phyloP scores from a whole-genome alignment of 2,329 filamentous ascomycete genomes.

The Colletotrichum sp. region DNA sequence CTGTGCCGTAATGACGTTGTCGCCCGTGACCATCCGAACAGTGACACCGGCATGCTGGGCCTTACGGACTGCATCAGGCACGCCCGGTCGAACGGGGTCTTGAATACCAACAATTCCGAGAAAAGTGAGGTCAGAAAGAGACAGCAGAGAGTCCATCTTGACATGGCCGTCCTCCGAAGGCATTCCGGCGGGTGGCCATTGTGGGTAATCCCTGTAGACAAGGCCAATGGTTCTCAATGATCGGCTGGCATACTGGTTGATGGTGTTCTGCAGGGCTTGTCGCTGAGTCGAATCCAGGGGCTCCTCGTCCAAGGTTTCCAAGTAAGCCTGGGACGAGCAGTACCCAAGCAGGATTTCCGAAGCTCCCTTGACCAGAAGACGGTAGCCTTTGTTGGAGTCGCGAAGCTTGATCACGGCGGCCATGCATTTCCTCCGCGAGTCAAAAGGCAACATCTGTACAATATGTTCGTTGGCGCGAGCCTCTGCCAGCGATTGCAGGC shows the following conservation, averaged over 20 bases:
- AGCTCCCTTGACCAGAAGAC: constrained; percentile 60
- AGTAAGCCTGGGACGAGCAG: constrained; percentile 36
- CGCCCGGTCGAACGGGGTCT: constrained; percentile 70
- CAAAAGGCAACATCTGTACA: constrained; percentile 57
- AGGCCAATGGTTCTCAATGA: constrained; percentile 79
- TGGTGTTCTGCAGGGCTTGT: constrained; percentile 39
- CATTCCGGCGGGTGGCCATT: constrained; percentile 67
- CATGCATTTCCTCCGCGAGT: constrained; percentile 62
- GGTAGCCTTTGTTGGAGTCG: constrained; percentile 42
- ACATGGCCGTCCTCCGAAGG: constrained; percentile 60
- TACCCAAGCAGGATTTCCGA: constrained; percentile 60
- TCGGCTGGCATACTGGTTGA: constrained; percentile 62
- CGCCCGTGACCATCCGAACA: constrained; percentile 76
- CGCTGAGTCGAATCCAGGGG: not conserved
- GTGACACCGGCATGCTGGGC: constrained; percentile 71
- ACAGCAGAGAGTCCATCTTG: constrained; percentile 63
- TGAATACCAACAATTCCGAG: constrained; percentile 74
- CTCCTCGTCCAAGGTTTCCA: constrained; percentile 13
- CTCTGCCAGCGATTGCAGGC: constrained; percentile 50
- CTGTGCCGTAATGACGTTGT: constrained; percentile 68
- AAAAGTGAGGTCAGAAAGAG: constrained; percentile 69
- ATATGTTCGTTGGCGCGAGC: constrained; percentile 49
- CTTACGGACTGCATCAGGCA: constrained; percentile 66
- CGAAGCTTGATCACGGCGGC: constrained; percentile 58
- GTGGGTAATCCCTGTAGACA: constrained; percentile 74